Evolutionary conservation across 805 yeast genomes (phyloP).

Genomic region (Saturnispora galanensis): DNA sequence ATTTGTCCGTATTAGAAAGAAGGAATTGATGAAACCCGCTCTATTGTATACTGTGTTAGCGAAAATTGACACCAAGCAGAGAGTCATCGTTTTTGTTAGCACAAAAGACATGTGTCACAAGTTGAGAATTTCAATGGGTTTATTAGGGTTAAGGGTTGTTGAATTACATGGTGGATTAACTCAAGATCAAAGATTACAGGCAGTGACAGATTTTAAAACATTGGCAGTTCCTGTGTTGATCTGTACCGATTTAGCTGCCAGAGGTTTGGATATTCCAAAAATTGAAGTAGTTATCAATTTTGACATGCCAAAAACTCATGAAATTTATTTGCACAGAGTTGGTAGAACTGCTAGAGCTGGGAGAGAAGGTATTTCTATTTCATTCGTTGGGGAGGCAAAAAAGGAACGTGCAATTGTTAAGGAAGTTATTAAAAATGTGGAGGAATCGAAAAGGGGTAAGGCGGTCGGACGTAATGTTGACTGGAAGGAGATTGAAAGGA

Average conservation of each 20-base stretch:
- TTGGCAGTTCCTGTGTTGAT: conserved; percentile 77
- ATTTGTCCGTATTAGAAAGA: conserved; percentile 87
- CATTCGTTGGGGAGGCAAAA: conserved; percentile 89
- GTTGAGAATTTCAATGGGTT: conserved; percentile 65
- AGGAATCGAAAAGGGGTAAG: conserved; percentile 37
- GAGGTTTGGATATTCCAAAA: conserved; percentile 98
- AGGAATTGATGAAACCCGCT: conserved; percentile 78
- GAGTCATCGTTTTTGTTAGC: conserved; percentile 85
- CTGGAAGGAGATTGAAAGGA: conserved; percentile 73
- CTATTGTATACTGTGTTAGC: conserved; percentile 63
- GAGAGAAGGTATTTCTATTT: conserved; percentile 84
- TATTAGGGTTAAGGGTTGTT: conserved; percentile 65
- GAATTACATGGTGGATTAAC: conserved; percentile 78
- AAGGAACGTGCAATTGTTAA: conserved; percentile 86
- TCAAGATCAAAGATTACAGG: conserved; percentile 87
- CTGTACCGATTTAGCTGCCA: conserved; percentile 97
- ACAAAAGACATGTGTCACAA: conserved; percentile 87
- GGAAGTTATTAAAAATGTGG: conserved; percentile 69
- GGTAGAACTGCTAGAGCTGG: conserved; percentile 99
- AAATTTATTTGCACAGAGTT: conserved; percentile 89
- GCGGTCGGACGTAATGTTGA: conserved; percentile 88
- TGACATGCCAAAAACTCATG: conserved; percentile 92
- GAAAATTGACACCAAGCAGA: conserved; percentile 50
- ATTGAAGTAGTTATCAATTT: conserved; percentile 89
- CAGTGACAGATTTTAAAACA: conserved; percentile 74